Base-by-base conservation (phyloP, 1,284 basidiomycete genomes). In the Sanghuangporus sanghuang region DNA sequence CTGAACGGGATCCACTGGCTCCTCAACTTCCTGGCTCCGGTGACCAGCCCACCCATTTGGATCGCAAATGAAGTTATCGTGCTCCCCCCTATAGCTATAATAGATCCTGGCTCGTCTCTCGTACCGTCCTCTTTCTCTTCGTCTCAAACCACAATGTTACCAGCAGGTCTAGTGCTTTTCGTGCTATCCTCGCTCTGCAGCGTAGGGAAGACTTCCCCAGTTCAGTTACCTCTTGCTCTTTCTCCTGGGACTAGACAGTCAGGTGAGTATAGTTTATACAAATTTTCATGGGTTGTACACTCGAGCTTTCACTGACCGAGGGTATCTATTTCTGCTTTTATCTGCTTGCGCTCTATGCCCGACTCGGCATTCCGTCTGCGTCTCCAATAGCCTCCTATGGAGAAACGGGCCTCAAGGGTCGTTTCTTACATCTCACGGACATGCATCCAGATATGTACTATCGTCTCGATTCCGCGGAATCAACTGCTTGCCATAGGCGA, bases 351-450 rank as follows among this genome's bases (percentile, higher is more conserved):
- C 55, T 35, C 38, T 63, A 56, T 52, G n/a, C 36, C 42, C 35
- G 56, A 40, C 54, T 21, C 27, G 21, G 14, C 59, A 44, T 56
- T 58, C 27, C 44, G 57, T 36, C 35, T 36, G 35, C 39, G 55
- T 27, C 64, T 56, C 57, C 35, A 36, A 66, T 52, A 32, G 38
- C 54, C 23, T 44, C 63, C 36, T 55, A 64, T 38, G 44, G 44
- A 32, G 49, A 55, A 27, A n/a, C 40, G 16, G 21, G 59, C 40
- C 78, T 90, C 38, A 84, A 83, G 65, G 91, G 90, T 2, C 83
- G 89, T 46, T 93, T 93, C 73, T 74, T 93, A 21, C 84, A 85
- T 69, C 85, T 93, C 68, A 92, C 90, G 48, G 92, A 94, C 73
- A 84, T 93, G 67, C 92, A 94, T 71, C 89, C 90, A 32, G 92